A percentile compares a stretch with the other conserved stretches of the same genome.
Conservation (phyloP, 768 basidiomycete species). For the Candolleomyces efflorescens region DNA sequence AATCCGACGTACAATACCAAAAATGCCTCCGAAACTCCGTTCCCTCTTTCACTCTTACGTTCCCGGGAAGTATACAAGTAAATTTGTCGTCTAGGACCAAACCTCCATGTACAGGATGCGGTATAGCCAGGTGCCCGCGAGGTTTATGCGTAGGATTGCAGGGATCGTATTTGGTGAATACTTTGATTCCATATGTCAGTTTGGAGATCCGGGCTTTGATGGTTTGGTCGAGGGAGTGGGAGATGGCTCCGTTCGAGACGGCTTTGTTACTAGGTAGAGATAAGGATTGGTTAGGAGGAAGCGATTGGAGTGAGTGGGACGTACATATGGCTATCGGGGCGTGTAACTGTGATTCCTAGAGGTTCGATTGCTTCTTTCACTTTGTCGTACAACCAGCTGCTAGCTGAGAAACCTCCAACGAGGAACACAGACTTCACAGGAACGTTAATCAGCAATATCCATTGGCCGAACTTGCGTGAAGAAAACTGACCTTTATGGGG, state of each 20-base stretch:
- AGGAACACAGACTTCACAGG: constrained; percentile 31
- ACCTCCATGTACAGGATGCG: too few relatives aligned
- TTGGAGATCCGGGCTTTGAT: constrained; percentile 39
- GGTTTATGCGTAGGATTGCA: too few relatives aligned
- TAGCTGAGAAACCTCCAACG: constrained; percentile 51
- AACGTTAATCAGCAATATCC: not conserved
- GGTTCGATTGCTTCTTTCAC: constrained; percentile 31
- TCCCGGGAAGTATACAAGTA: too few relatives aligned
- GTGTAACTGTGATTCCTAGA: constrained; percentile 31
- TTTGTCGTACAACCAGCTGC: constrained; percentile 40
- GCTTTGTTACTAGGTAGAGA: constrained; percentile 38
- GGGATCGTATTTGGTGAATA: too few relatives aligned
- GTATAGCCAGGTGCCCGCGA: too few relatives aligned
- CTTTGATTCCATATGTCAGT: constrained; percentile 32
- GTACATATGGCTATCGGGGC: constrained; percentile 48
- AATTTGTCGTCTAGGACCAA: too few relatives aligned
- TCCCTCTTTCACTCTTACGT: too few relatives aligned
- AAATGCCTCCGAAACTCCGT: too few relatives aligned
- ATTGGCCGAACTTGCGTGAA: not conserved
- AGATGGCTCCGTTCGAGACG: constrained; percentile 39
- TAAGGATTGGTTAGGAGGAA: too few relatives aligned
- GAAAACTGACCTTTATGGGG: constrained; percentile 10
- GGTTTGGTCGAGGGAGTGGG: constrained; percentile 33
- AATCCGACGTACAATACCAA: too few relatives aligned
- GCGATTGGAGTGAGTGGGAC: constrained; percentile 15